A percentile compares a stretch with the other conserved stretches of the same genome.
These are phyloP conservation scores for Blastobotrys ciferrii DNA, from an alignment of 1,139 yeast genomes.

Conservation along the genomic window DNA sequence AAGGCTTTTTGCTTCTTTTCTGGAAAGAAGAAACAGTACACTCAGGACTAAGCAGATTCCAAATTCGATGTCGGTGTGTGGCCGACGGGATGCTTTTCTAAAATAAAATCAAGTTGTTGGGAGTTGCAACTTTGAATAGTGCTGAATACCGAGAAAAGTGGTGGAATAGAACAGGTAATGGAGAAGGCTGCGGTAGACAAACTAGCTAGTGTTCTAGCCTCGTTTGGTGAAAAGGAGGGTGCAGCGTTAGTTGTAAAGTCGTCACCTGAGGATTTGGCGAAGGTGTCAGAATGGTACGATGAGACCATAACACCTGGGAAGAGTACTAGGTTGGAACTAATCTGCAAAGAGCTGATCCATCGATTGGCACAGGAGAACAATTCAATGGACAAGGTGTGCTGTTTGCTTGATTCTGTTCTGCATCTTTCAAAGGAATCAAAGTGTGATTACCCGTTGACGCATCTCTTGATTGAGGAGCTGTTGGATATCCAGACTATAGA, in stretches of 20 bases:
- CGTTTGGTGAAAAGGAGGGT: neutral
- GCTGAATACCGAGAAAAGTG: too few relatives aligned
- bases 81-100: too few relatives aligned
- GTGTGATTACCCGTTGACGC: conserved; percentile 29
- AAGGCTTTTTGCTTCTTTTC: too few relatives aligned
- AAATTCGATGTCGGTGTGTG: too few relatives aligned
- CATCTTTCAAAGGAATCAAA: conserved; percentile 20
- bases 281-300: conserved; percentile 2
- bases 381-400: conserved; percentile 16
- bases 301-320: neutral
- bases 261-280: neutral
- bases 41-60: too few relatives aligned
- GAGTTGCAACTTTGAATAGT: too few relatives aligned
- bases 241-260: neutral
- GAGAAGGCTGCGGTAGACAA: neutral
- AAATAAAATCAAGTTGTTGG: too few relatives aligned
- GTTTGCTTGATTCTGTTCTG: conserved; percentile 24
- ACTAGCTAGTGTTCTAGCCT: neutral
- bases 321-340: neutral
- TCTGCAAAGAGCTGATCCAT: neutral
- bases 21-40: too few relatives aligned
- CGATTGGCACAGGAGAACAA: neutral
- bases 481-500: conserved; percentile 38
- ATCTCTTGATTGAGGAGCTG: conserved; percentile 36
- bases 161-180: neutral